These are phyloP conservation scores for Hordeum vulgare DNA, from an alignment of 176 grass and related monocot genomes.

Conservation along the genomic window MorexV3_pseudomolecules_assembly NC_058521.1:104077684-104078183, in stretches of 20 bases:
- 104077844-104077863: conserved; percentile 94
- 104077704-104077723: conserved; percentile 38
- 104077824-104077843: conserved; percentile 94
- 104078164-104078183: background rate
- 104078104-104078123: conserved; percentile 81
- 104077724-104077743: conserved; percentile 36
- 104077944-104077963: background rate
- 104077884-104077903: conserved; percentile 87
- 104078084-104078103: conserved; percentile 79
- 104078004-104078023: conserved; percentile 84
- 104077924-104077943: background rate
- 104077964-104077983: conserved; percentile 90
- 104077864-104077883: conserved; percentile 97
- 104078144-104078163: conserved; percentile 86
- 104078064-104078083: conserved; percentile 24
- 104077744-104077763: conserved; percentile 6
- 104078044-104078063: background rate
- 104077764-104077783: background rate
- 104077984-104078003: conserved; percentile 85
- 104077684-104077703: conserved; percentile 89
- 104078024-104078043: conserved; percentile 20
- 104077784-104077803: background rate
- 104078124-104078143: conserved; percentile 98
- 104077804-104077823: conserved; percentile 15
- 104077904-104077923: background rate